phyloP scores from a whole-genome alignment of 1,284 basidiomycete species.

The Heterobasidion occidentale region DNA sequence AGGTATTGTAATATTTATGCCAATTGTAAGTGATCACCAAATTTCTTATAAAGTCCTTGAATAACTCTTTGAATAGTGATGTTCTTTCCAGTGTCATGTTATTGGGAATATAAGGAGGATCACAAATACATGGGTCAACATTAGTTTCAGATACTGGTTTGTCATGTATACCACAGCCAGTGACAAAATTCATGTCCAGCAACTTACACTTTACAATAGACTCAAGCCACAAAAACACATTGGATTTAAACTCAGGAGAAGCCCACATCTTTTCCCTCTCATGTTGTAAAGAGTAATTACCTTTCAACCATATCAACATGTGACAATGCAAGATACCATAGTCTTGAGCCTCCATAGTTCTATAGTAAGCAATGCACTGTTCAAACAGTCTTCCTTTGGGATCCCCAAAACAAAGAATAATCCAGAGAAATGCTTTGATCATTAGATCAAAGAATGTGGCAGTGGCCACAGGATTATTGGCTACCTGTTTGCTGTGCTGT shows the following conservation, averaged over 20 bases:
- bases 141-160: neutral
- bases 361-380: conserved; percentile 18
- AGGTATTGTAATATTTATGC: conserved; percentile 4
- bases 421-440: conserved; percentile 11
- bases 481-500: conserved; percentile 7
- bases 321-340: conserved; percentile 17
- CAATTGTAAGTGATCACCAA: conserved; percentile 2
- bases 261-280: conserved; percentile 4
- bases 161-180: neutral
- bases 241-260: neutral
- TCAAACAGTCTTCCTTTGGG: conserved; percentile 12
- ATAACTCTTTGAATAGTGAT: neutral
- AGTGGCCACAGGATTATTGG: conserved; percentile 9
- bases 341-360: conserved; percentile 18
- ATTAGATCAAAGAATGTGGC: conserved; percentile 13
- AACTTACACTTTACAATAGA: conserved; percentile 7
- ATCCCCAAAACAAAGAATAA: conserved; percentile 6
- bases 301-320: conserved; percentile 16
- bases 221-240: conserved; percentile 8
- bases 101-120: neutral
- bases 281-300: conserved; percentile 4
- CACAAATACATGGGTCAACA: neutral
- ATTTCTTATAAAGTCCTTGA: neutral
- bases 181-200: neutral
- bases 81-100: neutral